These are phyloP conservation scores for Dendrocalamus latiflorus DNA, from an alignment of 202 grass and related monocot genomes.

Conservation along the genomic window DNA sequence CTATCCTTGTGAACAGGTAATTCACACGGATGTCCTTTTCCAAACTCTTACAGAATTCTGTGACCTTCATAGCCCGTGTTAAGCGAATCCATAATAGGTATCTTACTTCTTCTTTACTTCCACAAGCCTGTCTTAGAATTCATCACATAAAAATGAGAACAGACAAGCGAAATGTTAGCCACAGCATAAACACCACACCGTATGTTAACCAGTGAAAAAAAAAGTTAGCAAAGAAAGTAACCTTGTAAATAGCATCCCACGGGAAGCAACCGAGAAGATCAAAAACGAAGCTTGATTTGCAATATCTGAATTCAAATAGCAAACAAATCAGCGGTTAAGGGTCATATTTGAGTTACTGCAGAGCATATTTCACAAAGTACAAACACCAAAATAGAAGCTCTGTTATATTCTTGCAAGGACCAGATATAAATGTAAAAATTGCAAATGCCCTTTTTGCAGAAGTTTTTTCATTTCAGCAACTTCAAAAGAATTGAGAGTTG, in stretches of 20 bases:
- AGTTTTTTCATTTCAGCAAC: not conserved
- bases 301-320: conserved; percentile 39
- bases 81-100: conserved; percentile 88
- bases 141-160: not conserved
- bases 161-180: not conserved
- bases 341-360: not conserved
- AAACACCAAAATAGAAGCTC: not conserved
- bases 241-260: conserved; percentile 89
- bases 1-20: no score
- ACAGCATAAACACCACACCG: not conserved
- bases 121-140: conserved; percentile 44
- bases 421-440: not conserved
- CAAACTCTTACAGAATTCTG: conserved; percentile 55
- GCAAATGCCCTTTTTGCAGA: not conserved
- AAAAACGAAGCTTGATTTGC: conserved; percentile 75
- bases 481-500: not conserved
- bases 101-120: conserved; percentile 79
- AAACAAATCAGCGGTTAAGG: not conserved
- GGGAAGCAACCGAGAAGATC: conserved; percentile 85
- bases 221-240: conserved; percentile 12
- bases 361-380: not conserved
- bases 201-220: conserved; percentile 10
- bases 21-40: no score
- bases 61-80: conserved; percentile 58
- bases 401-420: not conserved